Conservation (phyloP, 2,329 filamentous ascomycete genomes). For the Pseudogymnoascus sp. region DNA sequence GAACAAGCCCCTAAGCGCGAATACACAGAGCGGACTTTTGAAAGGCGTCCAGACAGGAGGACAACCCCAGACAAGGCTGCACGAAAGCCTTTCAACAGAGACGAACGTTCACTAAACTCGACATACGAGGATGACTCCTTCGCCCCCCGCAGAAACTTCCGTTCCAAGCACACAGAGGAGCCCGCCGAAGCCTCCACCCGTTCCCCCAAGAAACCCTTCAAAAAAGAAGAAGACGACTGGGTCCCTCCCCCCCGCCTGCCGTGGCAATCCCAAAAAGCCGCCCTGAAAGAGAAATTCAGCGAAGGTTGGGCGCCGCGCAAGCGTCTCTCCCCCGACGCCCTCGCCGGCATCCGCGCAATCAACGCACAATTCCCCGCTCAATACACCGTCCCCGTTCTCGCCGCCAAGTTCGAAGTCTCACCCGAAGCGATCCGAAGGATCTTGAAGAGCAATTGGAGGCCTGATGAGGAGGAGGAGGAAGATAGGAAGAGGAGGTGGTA, state of each 20-base stretch:
- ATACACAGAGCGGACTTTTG: background rate
- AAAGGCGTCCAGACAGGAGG: background rate
- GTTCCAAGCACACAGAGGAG: background rate
- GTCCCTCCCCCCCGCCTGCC: constrained; percentile 32
- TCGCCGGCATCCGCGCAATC: constrained; percentile 81
- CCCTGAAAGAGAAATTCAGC: constrained; percentile 69
- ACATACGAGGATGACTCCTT: background rate
- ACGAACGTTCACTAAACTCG: background rate
- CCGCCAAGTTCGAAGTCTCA: constrained; percentile 75
- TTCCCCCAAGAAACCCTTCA: background rate
- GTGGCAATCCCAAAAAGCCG: constrained; percentile 73
- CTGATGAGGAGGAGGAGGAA: constrained; percentile 47
- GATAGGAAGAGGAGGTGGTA: constrained; percentile 54
- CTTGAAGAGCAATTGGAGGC: constrained; percentile 68
- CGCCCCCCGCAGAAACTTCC: background rate
- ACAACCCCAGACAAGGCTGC: background rate
- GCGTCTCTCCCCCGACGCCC: constrained; percentile 80
- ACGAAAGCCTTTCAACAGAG: background rate
- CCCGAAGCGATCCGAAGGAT: constrained; percentile 83
- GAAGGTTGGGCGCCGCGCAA: constrained; percentile 77
- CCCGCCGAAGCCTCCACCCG: background rate
- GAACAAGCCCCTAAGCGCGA: background rate
- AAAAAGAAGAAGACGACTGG: constrained; percentile 14
- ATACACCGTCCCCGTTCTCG: constrained; percentile 67
- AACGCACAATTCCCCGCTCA: constrained; percentile 67